These are phyloP conservation scores for Blastobotrys chiropterorum DNA, from an alignment of 805 yeast species.

Conservation along the genomic window DNA sequence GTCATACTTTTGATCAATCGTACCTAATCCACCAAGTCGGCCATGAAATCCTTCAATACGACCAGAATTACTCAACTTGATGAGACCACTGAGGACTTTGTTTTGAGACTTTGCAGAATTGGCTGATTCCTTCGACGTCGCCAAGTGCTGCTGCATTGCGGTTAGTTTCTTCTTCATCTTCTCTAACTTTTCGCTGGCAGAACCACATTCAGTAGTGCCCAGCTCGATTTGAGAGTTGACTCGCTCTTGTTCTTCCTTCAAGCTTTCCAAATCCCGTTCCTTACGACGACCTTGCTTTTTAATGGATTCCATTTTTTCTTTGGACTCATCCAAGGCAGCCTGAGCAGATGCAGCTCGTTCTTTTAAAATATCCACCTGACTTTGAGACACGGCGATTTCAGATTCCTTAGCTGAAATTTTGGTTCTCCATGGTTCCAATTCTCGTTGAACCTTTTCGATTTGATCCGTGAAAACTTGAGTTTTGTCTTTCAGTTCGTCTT, in stretches of 20 bases:
- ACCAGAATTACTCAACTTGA: conserved; percentile 69
- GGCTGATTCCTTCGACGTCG: conserved; percentile 59
- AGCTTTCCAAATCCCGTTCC: conserved; percentile 40
- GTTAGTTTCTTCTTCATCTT: conserved; percentile 49
- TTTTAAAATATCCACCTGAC: conserved; percentile 55
- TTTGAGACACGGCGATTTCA: conserved; percentile 55
- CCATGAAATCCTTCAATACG: conserved; percentile 84
- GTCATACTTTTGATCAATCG: conserved; percentile 81
- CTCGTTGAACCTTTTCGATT: conserved; percentile 55
- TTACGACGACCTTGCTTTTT: conserved; percentile 44
- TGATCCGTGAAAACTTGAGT: conserved; percentile 62
- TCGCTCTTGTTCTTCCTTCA: conserved; percentile 44
- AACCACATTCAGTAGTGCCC: conserved; percentile 52
- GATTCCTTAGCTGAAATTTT: conserved; percentile 57
- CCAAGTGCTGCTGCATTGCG: conserved; percentile 51
- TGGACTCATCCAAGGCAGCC: conserved; percentile 40
- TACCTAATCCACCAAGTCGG: conserved; percentile 86
- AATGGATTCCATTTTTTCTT: conserved; percentile 40
- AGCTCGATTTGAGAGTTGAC: conserved; percentile 47
- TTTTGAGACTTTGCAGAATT: conserved; percentile 59
- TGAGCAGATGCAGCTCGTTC: conserved; percentile 41
- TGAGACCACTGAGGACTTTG: conserved; percentile 63
- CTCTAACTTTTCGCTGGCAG: conserved; percentile 45
- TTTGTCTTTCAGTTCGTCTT: conserved; percentile 61
- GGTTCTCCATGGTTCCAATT: conserved; percentile 79